These are phyloP conservation scores for Fusarium sp. DNA, from an alignment of 2,329 filamentous ascomycete species.

Conservation along the genomic window DNA sequence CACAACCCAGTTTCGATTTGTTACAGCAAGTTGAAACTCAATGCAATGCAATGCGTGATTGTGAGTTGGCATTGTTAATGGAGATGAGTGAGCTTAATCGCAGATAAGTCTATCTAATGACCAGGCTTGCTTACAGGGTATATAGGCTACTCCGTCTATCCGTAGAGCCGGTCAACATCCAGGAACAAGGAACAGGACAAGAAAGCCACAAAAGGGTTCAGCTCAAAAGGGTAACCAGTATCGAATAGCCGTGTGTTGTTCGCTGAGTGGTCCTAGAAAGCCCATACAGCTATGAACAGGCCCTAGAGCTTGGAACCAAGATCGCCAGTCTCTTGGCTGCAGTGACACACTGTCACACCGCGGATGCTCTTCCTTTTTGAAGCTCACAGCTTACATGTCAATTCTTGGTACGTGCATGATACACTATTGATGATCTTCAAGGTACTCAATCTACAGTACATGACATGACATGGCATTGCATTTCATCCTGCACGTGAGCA, in stretches of 20 bases:
- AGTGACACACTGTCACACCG: conserved; percentile 39
- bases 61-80: conserved; percentile 9
- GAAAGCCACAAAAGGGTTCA: conserved; percentile 14
- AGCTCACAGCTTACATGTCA: conserved; percentile 15
- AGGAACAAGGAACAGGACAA: conserved; percentile 33
- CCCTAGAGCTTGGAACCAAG: neutral
- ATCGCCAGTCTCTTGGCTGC: conserved; percentile 26
- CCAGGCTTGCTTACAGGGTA: neutral
- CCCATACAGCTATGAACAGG: neutral
- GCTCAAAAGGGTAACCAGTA: conserved; percentile 29
- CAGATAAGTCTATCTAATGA: neutral
- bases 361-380: conserved; percentile 28
- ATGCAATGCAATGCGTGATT: neutral
- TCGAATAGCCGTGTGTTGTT: conserved; percentile 42
- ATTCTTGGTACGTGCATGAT: conserved; percentile 17
- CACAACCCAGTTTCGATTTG: conserved; percentile 20
- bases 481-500: conserved; percentile 1
- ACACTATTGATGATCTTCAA: conserved; percentile 1
- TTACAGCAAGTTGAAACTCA: conserved; percentile 4
- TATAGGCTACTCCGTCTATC: neutral
- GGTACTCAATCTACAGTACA: conserved; percentile 1
- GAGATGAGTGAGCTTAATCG: conserved; percentile 7
- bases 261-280: conserved; percentile 33
- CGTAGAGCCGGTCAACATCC: conserved; percentile 4
- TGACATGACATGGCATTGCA: neutral